These are phyloP conservation scores for Neonectria neomacrospora DNA, from an alignment of 2,329 filamentous ascomycete species.

Conservation along the genomic window DNA sequence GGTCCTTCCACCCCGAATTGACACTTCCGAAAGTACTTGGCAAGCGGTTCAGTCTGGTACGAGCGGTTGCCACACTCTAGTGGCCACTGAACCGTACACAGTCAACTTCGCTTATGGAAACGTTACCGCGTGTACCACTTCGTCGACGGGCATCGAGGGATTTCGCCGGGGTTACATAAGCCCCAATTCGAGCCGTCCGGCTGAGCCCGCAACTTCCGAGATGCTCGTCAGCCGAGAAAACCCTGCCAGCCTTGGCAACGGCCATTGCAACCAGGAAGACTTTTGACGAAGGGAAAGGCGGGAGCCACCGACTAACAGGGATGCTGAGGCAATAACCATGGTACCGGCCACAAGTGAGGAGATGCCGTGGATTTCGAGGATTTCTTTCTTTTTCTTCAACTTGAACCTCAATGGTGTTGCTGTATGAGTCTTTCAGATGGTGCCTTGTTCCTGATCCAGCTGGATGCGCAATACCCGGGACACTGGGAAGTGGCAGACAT, in stretches of 20 bases:
- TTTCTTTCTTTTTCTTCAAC: neutral
- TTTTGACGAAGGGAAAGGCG: neutral
- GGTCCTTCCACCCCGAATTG: neutral
- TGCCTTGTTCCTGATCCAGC: constrained; percentile 6
- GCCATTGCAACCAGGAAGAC: neutral
- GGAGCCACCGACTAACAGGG: neutral
- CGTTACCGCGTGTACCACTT: neutral
- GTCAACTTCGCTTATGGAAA: neutral
- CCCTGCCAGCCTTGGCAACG: neutral
- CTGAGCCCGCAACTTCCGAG: neutral
- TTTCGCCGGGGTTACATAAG: neutral
- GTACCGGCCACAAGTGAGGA: neutral
- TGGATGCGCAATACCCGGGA: neutral
- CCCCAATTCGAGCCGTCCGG: neutral
- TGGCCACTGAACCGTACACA: neutral
- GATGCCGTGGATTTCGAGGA: neutral
- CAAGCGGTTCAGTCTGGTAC: neutral
- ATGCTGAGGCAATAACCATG: neutral
- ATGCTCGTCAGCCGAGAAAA: neutral
- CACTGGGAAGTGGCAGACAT: neutral
- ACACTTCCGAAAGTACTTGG: neutral
- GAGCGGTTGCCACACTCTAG: neutral
- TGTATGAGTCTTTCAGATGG: constrained; percentile 1
- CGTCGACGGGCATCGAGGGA: neutral
- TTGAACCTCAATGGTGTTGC: neutral